These are phyloP conservation scores for Carpinus viminea DNA, from an alignment of 306 rosid species.

Conservation along the genomic window DNA sequence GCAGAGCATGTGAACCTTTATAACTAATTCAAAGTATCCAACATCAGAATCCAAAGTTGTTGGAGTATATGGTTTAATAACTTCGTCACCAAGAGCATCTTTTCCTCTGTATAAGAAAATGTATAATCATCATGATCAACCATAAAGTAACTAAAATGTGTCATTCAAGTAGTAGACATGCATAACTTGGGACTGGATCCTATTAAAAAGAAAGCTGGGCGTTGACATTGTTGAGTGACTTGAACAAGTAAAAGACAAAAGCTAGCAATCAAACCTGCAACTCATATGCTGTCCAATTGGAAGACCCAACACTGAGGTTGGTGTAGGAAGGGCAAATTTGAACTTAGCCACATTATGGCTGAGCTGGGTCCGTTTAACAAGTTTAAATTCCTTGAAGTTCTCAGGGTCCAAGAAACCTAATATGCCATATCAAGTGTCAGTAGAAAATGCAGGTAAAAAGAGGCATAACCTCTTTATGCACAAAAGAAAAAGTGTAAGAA, in stretches of 20 bases:
- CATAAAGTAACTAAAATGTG: background rate
- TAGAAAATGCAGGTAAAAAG: background rate
- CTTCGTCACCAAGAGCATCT: conserved; percentile 61
- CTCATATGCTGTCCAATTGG: conserved; percentile 99
- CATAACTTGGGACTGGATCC: background rate
- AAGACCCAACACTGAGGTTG: conserved; percentile 88
- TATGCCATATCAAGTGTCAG: background rate
- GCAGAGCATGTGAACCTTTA: conserved; percentile 47
- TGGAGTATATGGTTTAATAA: conserved; percentile 73
- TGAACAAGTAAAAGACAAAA: background rate
- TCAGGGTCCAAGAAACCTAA: conserved; percentile 75
- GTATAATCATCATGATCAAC: background rate
- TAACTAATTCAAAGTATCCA: conserved; percentile 74
- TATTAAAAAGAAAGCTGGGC: background rate
- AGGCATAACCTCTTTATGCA: background rate
- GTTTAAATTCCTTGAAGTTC: conserved; percentile 71
- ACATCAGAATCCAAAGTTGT: conserved; percentile 75
- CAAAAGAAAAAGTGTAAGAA: background rate
- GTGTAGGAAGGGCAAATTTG: conserved; percentile 71
- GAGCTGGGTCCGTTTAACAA: conserved; percentile 66
- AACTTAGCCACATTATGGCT: conserved; percentile 99
- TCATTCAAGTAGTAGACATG: background rate
- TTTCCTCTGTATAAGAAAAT: conserved; percentile 48
- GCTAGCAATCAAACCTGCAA: conserved; percentile 68
- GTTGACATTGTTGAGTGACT: background rate